phyloP scores from a whole-genome alignment of 2,329 filamentous ascomycete genomes.

The Ophiocordyceps camponoti-saundersi region DNA sequence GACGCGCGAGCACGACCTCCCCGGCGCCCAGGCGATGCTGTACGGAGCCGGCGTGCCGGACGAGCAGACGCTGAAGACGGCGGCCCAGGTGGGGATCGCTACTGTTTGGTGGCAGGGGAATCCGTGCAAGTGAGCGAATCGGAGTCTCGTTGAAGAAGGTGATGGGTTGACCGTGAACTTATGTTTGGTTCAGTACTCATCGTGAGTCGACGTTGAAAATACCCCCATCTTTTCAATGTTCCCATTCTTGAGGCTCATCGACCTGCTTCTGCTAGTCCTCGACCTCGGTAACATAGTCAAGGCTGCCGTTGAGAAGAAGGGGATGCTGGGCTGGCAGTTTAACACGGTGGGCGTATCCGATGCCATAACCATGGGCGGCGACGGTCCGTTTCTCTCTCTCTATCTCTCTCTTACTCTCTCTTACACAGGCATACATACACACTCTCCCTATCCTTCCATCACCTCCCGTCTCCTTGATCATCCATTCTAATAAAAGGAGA shows the following conservation, averaged over 20 bases:
- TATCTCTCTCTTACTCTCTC: neutral
- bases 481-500: too few relatives aligned
- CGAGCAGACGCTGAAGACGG: constrained; percentile 70
- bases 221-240: too few relatives aligned
- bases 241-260: too few relatives aligned
- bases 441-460: too few relatives aligned
- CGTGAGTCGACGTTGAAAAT: neutral
- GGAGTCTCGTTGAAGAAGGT: constrained; percentile 20
- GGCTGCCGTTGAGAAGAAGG: constrained; percentile 58
- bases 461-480: too few relatives aligned
- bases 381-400: constrained; percentile 36
- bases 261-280: neutral
- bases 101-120: constrained; percentile 98
- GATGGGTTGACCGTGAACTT: constrained; percentile 96
- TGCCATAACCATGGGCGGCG: constrained; percentile 87
- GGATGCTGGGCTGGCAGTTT: constrained; percentile 90
- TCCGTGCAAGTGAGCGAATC: constrained; percentile 66
- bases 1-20: constrained; percentile 76
- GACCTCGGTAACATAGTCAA: constrained; percentile 61
- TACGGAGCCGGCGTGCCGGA: constrained; percentile 83
- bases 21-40: constrained; percentile 88
- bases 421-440: neutral
- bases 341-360: constrained; percentile 82
- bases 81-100: constrained; percentile 78
- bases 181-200: constrained; percentile 13